Evolutionary conservation across 495 filamentous ascomycete genomes (phyloP).

Genomic region (Rostrohypoxylon terebratum): DNA sequence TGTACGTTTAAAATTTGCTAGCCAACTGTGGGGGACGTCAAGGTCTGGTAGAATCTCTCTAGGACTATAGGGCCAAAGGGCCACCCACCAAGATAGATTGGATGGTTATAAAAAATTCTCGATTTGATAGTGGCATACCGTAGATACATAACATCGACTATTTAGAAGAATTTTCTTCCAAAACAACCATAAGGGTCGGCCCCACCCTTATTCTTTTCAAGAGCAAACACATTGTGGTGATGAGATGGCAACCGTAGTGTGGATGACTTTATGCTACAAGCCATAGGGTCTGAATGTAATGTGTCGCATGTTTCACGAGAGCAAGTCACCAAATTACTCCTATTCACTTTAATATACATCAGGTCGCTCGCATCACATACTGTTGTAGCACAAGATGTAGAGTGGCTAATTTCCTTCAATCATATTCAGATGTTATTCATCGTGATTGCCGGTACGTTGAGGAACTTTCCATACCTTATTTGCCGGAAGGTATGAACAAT

Average conservation of each 20-base stretch:
- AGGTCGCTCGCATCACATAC: slow-evolving; percentile 21
- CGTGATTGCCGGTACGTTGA: neutral
- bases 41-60: neutral
- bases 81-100: neutral
- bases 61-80: neutral
- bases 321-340: neutral
- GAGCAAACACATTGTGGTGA: slow-evolving; percentile 8
- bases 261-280: neutral
- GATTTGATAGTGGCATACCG: neutral
- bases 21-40: neutral
- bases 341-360: neutral
- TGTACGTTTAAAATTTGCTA: neutral
- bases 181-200: neutral
- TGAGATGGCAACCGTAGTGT: neutral
- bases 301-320: slow-evolving; percentile 4
- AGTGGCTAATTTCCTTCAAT: slow-evolving; percentile 20
- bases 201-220: neutral
- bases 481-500: slow-evolving; percentile 11
- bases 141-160: neutral
- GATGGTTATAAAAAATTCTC: no score
- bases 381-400: slow-evolving; percentile 17
- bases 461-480: slow-evolving; percentile 4
- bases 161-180: neutral
- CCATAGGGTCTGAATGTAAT: neutral
- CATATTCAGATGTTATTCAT: neutral